phyloP scores from a whole-genome alignment of 2,329 filamentous ascomycete genomes.

The Cryphonectria carpinicola region DNA sequence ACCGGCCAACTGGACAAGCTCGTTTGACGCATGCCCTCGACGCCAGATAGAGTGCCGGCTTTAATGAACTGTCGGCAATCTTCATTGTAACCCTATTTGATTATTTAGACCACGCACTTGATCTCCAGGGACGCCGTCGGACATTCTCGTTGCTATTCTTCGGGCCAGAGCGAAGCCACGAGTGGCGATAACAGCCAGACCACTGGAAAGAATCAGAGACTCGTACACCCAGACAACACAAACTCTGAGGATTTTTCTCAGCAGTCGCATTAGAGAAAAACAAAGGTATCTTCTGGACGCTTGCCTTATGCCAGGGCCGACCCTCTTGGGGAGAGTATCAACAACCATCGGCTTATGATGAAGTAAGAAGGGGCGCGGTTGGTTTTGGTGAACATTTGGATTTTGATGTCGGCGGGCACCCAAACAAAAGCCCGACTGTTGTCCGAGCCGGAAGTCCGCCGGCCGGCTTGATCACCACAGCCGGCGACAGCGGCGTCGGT shows the following conservation, averaged over 20 bases:
- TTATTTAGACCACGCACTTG: background rate
- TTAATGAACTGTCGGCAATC: background rate
- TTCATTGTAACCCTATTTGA: background rate
- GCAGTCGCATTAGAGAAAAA: background rate
- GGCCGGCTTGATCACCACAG: background rate
- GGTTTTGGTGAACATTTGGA: background rate
- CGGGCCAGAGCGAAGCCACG: background rate
- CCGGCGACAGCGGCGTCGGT: background rate
- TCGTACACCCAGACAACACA: background rate
- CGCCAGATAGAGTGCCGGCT: background rate
- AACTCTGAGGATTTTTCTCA: too few relatives aligned
- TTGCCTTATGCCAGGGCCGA: background rate
- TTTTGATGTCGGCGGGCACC: background rate
- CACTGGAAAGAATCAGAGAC: background rate
- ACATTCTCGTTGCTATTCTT: background rate
- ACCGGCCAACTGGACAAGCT: background rate
- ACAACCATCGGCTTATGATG: background rate
- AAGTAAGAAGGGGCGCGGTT: background rate
- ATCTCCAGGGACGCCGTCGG: background rate
- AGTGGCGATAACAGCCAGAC: background rate
- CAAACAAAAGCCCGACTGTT: background rate
- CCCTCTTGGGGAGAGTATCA: background rate
- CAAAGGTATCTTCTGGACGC: background rate
- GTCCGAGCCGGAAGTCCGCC: background rate
- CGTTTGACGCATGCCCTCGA: background rate